Evolutionary conservation across 1,284 basidiomycete genomes (phyloP), one percentile per base, ranked within the genome.

Genomic region (Papiliotrema laurentii): DNA sequence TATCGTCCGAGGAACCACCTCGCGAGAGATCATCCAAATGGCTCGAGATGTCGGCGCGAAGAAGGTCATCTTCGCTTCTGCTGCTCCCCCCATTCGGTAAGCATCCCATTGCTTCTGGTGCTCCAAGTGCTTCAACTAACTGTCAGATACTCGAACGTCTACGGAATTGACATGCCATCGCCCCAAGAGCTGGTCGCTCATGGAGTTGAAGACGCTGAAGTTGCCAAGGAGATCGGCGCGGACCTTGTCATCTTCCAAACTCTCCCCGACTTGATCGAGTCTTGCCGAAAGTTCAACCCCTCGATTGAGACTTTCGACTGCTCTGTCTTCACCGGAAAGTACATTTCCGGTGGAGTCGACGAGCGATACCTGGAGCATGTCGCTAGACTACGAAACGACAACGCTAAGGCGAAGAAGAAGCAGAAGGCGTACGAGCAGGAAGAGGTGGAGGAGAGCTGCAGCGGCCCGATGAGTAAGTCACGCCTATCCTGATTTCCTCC

Each of bases 91-190:
- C 2, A 97, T 98, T 66, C 81, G 90, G 80, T 87, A 55, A 45
- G 60, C 44, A 16, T 16, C 14, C 30, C 30, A 31, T 24, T n/a
- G 2, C 26, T 21, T 18, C 18, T 16, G 21, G 14, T 31, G 11
- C 26, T 22, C 9, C 33, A 26, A n/a, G 4, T 27, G 41, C 49
- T 46, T 35, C 46, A n/a, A 4, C n/a, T 47, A 18, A 37, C 47
- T 34, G 30, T 50, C 54, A 89, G 90, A 38, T 83, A 85, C 73
- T 86, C 90, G 10, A 97, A 98, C 69, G 96, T 99, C 5, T 98
- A 98, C 75, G 96, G 96, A 28, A 99, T 99, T 68, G 96, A 99
- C 77, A 99, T 98, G 96, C 96, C 96, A 27, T 91, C 91, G 1
- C 85, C 91, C 9, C 75, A 79, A 33, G 96, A 99, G 72, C 86